These are phyloP conservation scores for Epichloe scottii DNA, from an alignment of 2,329 filamentous ascomycete genomes.

Conservation along the genomic window DNA sequence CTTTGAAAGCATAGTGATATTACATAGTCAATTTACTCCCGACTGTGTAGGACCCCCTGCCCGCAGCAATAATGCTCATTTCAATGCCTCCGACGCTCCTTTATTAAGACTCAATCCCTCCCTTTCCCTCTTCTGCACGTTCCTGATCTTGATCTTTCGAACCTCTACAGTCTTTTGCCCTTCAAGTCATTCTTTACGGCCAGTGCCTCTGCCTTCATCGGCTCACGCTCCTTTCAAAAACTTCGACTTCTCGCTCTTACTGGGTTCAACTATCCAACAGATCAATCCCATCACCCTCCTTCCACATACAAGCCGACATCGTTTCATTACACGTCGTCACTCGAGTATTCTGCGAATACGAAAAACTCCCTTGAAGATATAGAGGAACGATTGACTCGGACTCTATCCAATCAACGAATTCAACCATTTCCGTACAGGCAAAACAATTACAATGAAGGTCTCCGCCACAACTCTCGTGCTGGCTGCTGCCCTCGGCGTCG, in stretches of 20 bases:
- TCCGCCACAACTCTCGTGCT: constrained; percentile 23
- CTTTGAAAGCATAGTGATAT: neutral
- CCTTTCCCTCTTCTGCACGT: constrained; percentile 7
- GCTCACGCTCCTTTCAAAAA: constrained; percentile 6
- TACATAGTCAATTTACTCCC: neutral
- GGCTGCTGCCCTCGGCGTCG: constrained; percentile 28
- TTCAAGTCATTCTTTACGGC: constrained; percentile 13
- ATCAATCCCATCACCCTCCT: constrained; percentile 5
- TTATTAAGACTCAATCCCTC: constrained; percentile 11
- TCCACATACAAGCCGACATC: neutral
- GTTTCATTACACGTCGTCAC: neutral
- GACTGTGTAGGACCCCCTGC: neutral
- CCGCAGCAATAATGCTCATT: constrained; percentile 3
- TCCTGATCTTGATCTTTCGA: constrained; percentile 4
- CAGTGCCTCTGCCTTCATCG: constrained; percentile 6
- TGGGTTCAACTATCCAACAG: neutral
- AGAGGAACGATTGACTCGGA: constrained; percentile 3
- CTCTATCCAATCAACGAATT: neutral
- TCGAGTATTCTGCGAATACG: constrained; percentile 10
- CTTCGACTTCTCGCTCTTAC: neutral
- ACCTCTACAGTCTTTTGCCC: constrained; percentile 7
- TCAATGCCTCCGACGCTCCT: constrained; percentile 5
- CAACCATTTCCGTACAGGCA: neutral
- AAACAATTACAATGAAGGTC: constrained; percentile 27
- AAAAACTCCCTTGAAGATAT: neutral